phyloP scores from a whole-genome alignment of 1,139 yeast genomes.

The Geotrichum carabidarum region DNA sequence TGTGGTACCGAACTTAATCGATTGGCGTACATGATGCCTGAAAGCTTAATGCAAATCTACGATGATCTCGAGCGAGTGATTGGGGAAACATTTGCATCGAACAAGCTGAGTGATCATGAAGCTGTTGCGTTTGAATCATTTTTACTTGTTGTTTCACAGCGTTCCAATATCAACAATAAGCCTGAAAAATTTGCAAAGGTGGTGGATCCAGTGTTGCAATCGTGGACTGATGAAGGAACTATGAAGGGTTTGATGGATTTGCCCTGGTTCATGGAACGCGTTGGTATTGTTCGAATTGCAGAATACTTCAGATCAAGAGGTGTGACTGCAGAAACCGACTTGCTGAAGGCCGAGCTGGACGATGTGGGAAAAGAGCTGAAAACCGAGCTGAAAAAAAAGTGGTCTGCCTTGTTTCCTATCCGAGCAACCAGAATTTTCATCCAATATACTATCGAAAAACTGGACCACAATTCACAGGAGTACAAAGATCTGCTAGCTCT shows the following conservation, averaged over 20 bases:
- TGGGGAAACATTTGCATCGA: constrained; percentile 59
- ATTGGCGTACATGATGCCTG: constrained; percentile 91
- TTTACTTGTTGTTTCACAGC: constrained; percentile 80
- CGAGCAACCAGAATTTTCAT: constrained; percentile 92
- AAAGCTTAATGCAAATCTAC: constrained; percentile 72
- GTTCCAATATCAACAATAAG: constrained; percentile 66
- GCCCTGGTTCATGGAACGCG: constrained; percentile 96
- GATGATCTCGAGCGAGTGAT: constrained; percentile 79
- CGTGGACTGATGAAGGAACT: constrained; percentile 91
- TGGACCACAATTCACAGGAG: constrained; percentile 71
- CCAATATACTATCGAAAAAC: constrained; percentile 90
- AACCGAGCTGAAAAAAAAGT: constrained; percentile 73
- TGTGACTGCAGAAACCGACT: constrained; percentile 68
- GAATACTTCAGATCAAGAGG: constrained; percentile 81
- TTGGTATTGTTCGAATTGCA: constrained; percentile 91
- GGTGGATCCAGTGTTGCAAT: constrained; percentile 85
- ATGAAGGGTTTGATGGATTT: constrained; percentile 83
- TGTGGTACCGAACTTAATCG: constrained; percentile 94
- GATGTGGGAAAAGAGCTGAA: constrained; percentile 79
- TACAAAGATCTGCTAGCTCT: constrained; percentile 64
- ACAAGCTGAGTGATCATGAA: constrained; percentile 82
- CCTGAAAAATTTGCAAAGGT: constrained; percentile 75
- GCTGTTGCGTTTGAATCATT: constrained; percentile 91
- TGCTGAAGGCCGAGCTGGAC: constrained; percentile 79
- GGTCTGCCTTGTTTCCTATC: constrained; percentile 93